Conservation (phyloP, 306 rosid genomes). For the Malus asiatica region DNA sequence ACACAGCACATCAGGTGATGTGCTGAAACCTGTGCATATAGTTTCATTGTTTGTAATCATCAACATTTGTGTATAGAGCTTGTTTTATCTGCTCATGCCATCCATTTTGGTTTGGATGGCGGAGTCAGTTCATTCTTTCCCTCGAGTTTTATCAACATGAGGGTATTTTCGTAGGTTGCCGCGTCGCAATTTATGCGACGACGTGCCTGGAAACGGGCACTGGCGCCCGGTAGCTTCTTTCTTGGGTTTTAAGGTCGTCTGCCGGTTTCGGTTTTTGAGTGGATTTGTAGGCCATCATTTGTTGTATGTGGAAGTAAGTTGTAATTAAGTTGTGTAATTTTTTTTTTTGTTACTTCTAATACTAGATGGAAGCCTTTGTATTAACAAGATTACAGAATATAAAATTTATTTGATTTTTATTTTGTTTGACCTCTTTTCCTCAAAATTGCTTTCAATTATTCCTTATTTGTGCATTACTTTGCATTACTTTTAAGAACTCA, state of each 20-base stretch:
- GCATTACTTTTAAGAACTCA: no score
- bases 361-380: constrained; percentile 8
- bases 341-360: not conserved
- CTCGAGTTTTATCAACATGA: constrained; percentile 59
- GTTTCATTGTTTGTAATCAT: constrained; percentile 20
- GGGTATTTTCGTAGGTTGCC: constrained; percentile 53
- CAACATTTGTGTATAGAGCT: constrained; percentile 52
- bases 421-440: not conserved
- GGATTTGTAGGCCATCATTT: constrained; percentile 48
- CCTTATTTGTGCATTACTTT: not conserved
- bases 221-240: constrained; percentile 37
- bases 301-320: constrained; percentile 28
- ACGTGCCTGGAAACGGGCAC: constrained; percentile 36
- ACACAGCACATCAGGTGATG: constrained; percentile 38
- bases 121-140: constrained; percentile 57
- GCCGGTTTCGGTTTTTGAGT: constrained; percentile 39
- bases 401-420: constrained; percentile 1
- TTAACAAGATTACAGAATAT: constrained; percentile 8
- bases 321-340: constrained; percentile 36
- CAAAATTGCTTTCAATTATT: not conserved
- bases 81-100: constrained; percentile 31
- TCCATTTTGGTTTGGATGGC: constrained; percentile 59
- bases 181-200: constrained; percentile 46
- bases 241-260: constrained; percentile 30
- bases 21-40: constrained; percentile 65